Base-by-base conservation (phyloP, 2,329 filamentous ascomycete species). In the Apiospora sp. region DNA sequence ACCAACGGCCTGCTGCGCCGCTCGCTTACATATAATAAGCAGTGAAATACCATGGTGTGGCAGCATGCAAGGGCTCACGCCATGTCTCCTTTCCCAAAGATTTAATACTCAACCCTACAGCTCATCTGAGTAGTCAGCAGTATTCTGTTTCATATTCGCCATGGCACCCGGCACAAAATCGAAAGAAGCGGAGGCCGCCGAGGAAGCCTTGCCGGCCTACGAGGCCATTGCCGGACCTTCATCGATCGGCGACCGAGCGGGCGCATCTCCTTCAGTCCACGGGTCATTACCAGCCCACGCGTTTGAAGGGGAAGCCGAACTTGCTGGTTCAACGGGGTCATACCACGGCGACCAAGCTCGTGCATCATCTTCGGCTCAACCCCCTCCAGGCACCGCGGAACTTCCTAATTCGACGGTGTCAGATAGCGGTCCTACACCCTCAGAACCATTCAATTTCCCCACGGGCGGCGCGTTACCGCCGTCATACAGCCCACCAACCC, bases 381-480 rank as follows among this genome's bases (percentile, higher is more conserved):
- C 67, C n/a, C 46, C 41, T 68, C 7, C n/a, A 22, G 8, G 41
- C 46, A 41, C 41, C 22, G 41, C 41, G 14, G 41, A 30, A 22
- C 13, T 46, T 27, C 22, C n/a, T 22, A 24, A 24, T 13, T 27
- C 64, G 64, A 30, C 41, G 27, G n/a, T 22, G 37, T 37, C 67
- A 14, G 3, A 27, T 19, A 13, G 43, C 19, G 44, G 37, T 10
- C 37, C 37, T 41, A 41, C 37, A 0, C 75, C 79, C 7, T 78
- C 80, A 0, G 74, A 78, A 1, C 84, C 84, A 0, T 86, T 86
- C 75, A 79, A 83, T 72, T 86, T 86, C 73, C 84, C 84, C 1
- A 72, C 78, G 0, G 10, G 48, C 30, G 77, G 79, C 41, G 72
- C 74, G 1, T 71, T 79, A 3, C 75, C 81, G 0, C 83, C 83